phyloP scores from a whole-genome alignment of 371 early-diverging fungal genomes.

The Ordospora colligata region DNA sequence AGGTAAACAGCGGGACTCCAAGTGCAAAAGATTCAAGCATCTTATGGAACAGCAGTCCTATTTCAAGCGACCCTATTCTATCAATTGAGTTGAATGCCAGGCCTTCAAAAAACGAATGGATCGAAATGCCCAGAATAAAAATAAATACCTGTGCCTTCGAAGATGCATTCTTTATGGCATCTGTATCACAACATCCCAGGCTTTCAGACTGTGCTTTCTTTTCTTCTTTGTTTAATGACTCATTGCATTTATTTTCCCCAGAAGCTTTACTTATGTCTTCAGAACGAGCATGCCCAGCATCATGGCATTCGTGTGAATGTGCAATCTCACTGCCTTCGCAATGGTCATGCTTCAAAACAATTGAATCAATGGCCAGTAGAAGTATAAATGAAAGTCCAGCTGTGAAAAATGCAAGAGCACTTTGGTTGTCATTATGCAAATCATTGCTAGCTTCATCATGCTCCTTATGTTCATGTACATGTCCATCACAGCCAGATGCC shows the following conservation, averaged over 20 bases:
- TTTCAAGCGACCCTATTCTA: conserved; percentile 38
- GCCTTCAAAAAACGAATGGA: conserved; percentile 62
- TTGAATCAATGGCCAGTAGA: conserved; percentile 52
- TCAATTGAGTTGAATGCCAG: conserved; percentile 44
- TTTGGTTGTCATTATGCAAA: neutral
- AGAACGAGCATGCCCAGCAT: neutral
- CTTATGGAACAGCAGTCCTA: conserved; percentile 59
- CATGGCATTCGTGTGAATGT: neutral
- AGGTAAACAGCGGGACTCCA: conserved; percentile 54
- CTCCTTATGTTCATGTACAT: neutral
- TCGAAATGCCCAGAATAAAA: conserved; percentile 56
- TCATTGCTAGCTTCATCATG: neutral
- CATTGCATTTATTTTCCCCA: neutral
- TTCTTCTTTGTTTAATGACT: neutral
- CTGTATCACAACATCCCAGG: conserved; percentile 40
- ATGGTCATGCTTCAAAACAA: conserved; percentile 56
- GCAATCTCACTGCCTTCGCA: conserved; percentile 40
- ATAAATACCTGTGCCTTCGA: conserved; percentile 54
- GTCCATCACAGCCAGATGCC: conserved; percentile 7
- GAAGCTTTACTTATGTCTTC: neutral
- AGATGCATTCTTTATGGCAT: conserved; percentile 46
- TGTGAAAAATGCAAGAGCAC: conserved; percentile 37
- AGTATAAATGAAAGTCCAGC: conserved; percentile 52
- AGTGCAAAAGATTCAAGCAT: conserved; percentile 60
- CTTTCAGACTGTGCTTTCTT: neutral